Evolutionary conservation across 2,329 filamentous ascomycete genomes (phyloP), one percentile per base, ranked within the genome.

Genomic region (Ilyonectria sp.): DNA sequence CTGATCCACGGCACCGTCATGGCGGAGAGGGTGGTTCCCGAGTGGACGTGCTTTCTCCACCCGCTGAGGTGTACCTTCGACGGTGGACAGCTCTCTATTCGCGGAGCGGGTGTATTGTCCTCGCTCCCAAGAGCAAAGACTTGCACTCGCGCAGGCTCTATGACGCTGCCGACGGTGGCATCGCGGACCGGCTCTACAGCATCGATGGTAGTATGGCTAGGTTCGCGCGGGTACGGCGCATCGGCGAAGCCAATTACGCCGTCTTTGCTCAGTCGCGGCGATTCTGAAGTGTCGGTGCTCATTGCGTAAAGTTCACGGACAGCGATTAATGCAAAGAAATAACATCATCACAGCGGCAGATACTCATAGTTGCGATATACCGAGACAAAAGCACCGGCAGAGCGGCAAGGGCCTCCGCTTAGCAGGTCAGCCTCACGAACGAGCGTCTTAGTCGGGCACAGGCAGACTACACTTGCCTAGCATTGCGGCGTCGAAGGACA

Each of bases 171-270:
- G 4, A 21, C 17, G 26, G 49, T n/a, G 17, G 29, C 6, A 17
- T 50, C 21, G 40, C n/a, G 6, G 31, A 33, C 31, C 17, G 4
- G 40, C 17, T 17, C 40, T 6, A 5, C 26, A 6, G 5, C 26
- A 2, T 17, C n/a, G 6, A 26, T 5, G 26, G 26, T 26, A 26
- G 26, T 6, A 26, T 26, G 26, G 26, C 26, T 26, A 5, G 26
- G 26, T 26, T 26, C 26, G 4, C 19, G 44, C n/a, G 50, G 50
- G n/a, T 49, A 60, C 15, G 57, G 57, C 15, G 46, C 26, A 21
- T 60, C 57, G 15, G 57, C 57, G 31, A 60, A 60, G 46, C 57
- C 57, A 6, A 60, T 17, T 6, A 60, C 57, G 26, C 29, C 21
- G 35, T 29, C 35, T 13, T n/a, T 11, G 7, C 7, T 17, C 2